Base-by-base conservation (phyloP, 2,329 filamentous ascomycete genomes). In the Fusarium anthophilum region DNA sequence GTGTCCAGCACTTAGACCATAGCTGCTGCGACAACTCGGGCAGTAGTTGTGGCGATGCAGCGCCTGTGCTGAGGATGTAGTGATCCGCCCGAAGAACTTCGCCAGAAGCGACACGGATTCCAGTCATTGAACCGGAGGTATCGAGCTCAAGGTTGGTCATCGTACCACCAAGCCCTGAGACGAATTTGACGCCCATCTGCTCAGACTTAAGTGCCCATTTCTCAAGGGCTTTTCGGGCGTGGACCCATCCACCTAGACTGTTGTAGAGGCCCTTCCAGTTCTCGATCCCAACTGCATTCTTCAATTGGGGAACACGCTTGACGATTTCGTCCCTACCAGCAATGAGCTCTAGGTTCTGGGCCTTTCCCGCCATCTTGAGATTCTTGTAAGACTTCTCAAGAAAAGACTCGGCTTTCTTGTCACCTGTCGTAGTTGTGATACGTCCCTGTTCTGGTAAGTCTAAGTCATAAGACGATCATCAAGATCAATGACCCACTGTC, bases 191-290 rank as follows among this genome's bases (percentile, higher is more conserved):
- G 1, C 26, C 61, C n/a, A 30, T 51, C 0, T 24, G 5, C 28
- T 67, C 51, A 2, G 38, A 41, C 3, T 66, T 2, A 1, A 4
- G 20, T 1, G 61, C 64, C 64, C 61, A 67, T 8, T 59, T 43
- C 13, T 67, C 61, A 3, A 67, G 64, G 7, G 64, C 64, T 2
- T 66, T 67, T n/a, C 64, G 32, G 0, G 61, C 64, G 17, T 67
- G 61, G 3, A 50, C 51, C 64, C 64, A 67, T 8, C 64, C 61
- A 4, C 64, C 64, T 10, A 58, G 38, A 9, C 51, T 51, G 7
- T 66, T 67, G 26, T 58, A 66, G 1, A 67, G 61, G 22, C 64
- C 64, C 3, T 66, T 67, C 64, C 64, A 67, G 4, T 66, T 43
- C 28, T 67, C 51, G 8, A 67, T 39, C 1, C 64, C 51, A 2